phyloP scores from a whole-genome alignment of 2,329 filamentous ascomycete genomes.

The Thielaviopsis ethacetica region DNA sequence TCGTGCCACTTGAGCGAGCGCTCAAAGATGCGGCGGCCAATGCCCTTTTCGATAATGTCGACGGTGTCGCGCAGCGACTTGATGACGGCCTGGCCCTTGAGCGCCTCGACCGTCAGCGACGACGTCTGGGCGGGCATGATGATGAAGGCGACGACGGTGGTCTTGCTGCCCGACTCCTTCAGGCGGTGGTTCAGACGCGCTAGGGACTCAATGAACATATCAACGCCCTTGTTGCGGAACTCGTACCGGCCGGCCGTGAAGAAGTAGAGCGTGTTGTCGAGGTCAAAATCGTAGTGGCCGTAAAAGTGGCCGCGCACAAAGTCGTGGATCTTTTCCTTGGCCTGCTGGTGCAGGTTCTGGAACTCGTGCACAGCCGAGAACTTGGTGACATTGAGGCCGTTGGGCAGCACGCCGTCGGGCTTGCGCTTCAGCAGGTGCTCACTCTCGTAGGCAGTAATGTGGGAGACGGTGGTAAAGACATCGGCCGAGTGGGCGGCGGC shows the following conservation, averaged over 20 bases:
- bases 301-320: constrained; percentile 98
- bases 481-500: constrained; percentile 82
- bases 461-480: constrained; percentile 96
- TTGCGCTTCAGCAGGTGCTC: constrained; percentile 96
- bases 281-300: constrained; percentile 91
- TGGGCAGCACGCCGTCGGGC: constrained; percentile 88
- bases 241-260: constrained; percentile 96
- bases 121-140: constrained; percentile 97
- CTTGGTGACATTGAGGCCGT: constrained; percentile 95
- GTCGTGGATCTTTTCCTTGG: constrained; percentile 96
- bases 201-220: constrained; percentile 98
- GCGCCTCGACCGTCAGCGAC: constrained; percentile 83
- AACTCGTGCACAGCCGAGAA: constrained; percentile 98
- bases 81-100: constrained; percentile 94
- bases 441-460: constrained; percentile 96
- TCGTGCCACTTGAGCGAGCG: constrained; percentile 91
- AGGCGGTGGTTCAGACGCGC: constrained; percentile 88
- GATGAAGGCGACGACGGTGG: constrained; percentile 90
- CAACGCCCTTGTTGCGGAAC: constrained; percentile 95
- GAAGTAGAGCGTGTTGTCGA: constrained; percentile 92
- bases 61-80: constrained; percentile 90
- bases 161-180: constrained; percentile 71
- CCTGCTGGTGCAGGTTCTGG: constrained; percentile 90
- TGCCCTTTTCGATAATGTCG: constrained; percentile 79
- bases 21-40: constrained; percentile 88